phyloP scores from a whole-genome alignment of 1,284 basidiomycete species.

The Fomes fomentarius region DNA sequence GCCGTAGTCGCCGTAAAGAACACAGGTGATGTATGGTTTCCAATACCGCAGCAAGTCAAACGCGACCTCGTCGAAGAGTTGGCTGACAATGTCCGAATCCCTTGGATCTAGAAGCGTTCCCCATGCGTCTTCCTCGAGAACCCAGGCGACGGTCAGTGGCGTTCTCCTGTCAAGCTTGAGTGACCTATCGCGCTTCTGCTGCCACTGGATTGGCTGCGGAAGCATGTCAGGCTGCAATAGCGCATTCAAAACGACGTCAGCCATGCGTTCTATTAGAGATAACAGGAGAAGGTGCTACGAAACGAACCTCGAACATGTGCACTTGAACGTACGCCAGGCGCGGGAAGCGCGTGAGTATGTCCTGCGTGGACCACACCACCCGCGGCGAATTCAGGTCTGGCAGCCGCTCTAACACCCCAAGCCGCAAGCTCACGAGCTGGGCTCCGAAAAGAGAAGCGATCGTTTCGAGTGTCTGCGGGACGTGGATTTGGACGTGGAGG shows the following conservation, averaged over 20 bases:
- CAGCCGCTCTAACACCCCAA: conserved; percentile 6
- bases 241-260: neutral
- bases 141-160: conserved; percentile 11
- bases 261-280: no score
- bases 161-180: neutral
- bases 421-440: conserved; percentile 9
- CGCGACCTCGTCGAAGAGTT: conserved; percentile 10
- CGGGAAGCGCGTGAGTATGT: conserved; percentile 13
- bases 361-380: conserved; percentile 4
- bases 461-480: conserved; percentile 2
- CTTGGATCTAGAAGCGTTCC: conserved; percentile 8
- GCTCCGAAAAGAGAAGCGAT: conserved; percentile 1
- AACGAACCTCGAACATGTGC: conserved; percentile 10
- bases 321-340: conserved; percentile 7
- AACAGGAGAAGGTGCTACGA: neutral
- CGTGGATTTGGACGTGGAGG: conserved; percentile 7
- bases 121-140: conserved; percentile 13
- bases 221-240: conserved; percentile 7
- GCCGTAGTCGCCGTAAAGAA: conserved; percentile 11
- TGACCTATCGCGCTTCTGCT: conserved; percentile 6
- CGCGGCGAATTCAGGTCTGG: conserved; percentile 5
- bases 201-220: conserved; percentile 13
- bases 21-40: conserved; percentile 5
- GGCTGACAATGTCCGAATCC: conserved; percentile 5
- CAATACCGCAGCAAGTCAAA: conserved; percentile 6